Conservation (phyloP, 2,329 filamentous ascomycete genomes). For the Trichophyton simii region DNA sequence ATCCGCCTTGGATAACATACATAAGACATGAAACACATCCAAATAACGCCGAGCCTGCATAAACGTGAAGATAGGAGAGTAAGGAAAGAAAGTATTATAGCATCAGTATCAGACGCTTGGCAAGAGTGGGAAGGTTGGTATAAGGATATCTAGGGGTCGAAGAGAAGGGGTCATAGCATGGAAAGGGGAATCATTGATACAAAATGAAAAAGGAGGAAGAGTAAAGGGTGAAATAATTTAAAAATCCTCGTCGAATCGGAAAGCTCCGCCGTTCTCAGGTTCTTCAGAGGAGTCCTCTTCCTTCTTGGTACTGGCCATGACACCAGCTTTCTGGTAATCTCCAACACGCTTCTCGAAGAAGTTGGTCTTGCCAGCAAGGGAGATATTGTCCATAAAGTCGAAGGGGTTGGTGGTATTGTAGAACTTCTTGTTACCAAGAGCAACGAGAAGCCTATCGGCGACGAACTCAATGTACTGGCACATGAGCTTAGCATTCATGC, state of each 20-base stretch:
- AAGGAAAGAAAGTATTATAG: neutral
- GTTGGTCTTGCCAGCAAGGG: conserved; percentile 97
- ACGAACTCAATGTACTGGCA: conserved; percentile 99
- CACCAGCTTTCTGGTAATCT: conserved; percentile 98
- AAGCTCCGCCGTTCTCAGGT: conserved; percentile 49
- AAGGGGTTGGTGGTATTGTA: conserved; percentile 94
- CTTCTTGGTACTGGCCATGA: conserved; percentile 84
- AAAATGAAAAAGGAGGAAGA: neutral
- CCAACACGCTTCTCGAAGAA: conserved; percentile 99
- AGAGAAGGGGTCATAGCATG: conserved; percentile 10
- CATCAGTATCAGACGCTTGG: neutral
- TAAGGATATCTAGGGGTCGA: conserved; percentile 14
- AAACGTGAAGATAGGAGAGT: conserved; percentile 3
- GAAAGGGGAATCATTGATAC: conserved; percentile 15
- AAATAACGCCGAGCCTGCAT: conserved; percentile 8
- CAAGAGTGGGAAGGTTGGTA: conserved; percentile 17
- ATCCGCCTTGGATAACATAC: conserved; percentile 2
- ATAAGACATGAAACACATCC: neutral
- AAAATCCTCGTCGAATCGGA: conserved; percentile 94
- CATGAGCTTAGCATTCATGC: conserved; percentile 97
- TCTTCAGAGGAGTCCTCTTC: conserved; percentile 38
- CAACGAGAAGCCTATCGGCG: conserved; percentile 82
- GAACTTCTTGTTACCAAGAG: conserved; percentile 86
- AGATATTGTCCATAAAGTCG: conserved; percentile 99
- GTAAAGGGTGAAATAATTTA: conserved; percentile 39